Evolutionary conservation across 139 green algal species (phyloP).

Genomic region (Astrephomene gubernaculifera): DNA sequence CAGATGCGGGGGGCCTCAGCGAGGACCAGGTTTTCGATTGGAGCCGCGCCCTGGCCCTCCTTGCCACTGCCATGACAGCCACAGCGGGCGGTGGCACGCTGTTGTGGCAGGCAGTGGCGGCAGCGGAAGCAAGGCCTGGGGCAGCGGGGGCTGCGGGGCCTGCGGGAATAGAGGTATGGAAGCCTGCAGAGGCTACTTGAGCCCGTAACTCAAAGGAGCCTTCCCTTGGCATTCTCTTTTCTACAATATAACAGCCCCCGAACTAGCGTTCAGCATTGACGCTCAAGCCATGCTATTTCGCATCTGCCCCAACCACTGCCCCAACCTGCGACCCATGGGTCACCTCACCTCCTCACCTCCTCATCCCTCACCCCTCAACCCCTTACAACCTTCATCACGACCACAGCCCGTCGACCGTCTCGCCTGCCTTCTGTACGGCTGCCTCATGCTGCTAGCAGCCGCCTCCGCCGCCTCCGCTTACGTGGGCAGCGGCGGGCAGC

Average conservation of each 20-base stretch:
- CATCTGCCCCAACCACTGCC: no score
- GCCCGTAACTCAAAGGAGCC: no score
- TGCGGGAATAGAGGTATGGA: no score
- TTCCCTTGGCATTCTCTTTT: no score
- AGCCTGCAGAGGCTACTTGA: no score
- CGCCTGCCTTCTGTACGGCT: constrained; percentile 17
- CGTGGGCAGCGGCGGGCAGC: not conserved
- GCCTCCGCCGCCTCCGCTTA: not conserved
- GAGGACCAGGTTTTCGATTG: not conserved
- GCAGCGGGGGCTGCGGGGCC: not conserved
- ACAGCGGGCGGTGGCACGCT: constrained; percentile 1
- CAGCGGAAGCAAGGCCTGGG: not conserved
- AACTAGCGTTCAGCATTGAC: no score
- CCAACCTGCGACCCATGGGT: no score
- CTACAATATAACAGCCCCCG: no score
- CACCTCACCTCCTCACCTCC: no score
- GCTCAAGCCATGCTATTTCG: no score
- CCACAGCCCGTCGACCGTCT: constrained; percentile 13
- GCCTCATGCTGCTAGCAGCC: constrained; percentile 1
- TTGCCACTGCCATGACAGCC: not conserved
- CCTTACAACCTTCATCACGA: not conserved
- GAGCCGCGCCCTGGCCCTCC: not conserved
- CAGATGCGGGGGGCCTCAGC: constrained; percentile 3
- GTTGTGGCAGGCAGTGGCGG: not conserved
- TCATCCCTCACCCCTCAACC: not conserved